A percentile compares a stretch with the other conserved stretches of the same genome.
These are phyloP conservation scores for Pachyrhizus erosus DNA, from an alignment of 306 rosid species.

Conservation along the genomic window DNA sequence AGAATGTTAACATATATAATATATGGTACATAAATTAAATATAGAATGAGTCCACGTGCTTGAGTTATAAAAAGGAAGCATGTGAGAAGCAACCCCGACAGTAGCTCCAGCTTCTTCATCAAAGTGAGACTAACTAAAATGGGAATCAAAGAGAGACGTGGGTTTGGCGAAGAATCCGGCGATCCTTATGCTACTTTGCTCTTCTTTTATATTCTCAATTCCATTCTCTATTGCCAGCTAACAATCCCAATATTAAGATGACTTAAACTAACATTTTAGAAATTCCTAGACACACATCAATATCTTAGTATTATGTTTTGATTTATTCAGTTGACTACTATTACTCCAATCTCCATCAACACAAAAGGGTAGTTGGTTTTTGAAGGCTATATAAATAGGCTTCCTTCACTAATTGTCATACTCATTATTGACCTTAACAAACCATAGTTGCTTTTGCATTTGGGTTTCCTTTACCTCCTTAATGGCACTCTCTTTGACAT, in stretches of 20 bases:
- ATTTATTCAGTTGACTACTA: conserved; percentile 36
- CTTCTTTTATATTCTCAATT: conserved; percentile 16
- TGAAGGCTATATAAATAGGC: conserved; percentile 55
- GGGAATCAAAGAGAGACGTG: conserved; percentile 77
- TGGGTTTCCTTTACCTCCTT: conserved; percentile 16
- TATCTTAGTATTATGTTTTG: conserved; percentile 38
- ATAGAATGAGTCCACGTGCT: conserved; percentile 59
- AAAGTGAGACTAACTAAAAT: conserved; percentile 13
- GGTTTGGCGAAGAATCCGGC: conserved; percentile 75
- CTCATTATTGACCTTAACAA: conserved; percentile 37
- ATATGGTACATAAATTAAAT: neutral
- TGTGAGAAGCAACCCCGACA: conserved; percentile 49
- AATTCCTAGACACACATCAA: neutral
- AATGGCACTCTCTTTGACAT: conserved; percentile 56
- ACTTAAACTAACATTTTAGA: conserved; percentile 16
- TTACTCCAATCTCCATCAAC: conserved; percentile 45
- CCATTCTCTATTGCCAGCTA: conserved; percentile 68
- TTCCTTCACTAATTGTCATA: conserved; percentile 37
- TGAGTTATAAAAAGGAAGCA: conserved; percentile 47
- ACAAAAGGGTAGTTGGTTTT: conserved; percentile 20
- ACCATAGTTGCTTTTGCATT: neutral
- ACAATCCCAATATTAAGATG: conserved; percentile 53
- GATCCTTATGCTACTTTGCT: conserved; percentile 57
- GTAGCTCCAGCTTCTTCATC: conserved; percentile 42
- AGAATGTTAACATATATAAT: conserved; percentile 44